Conservation (phyloP, 2,329 filamentous ascomycete genomes). For the Aureobasidium uvarum region DNA sequence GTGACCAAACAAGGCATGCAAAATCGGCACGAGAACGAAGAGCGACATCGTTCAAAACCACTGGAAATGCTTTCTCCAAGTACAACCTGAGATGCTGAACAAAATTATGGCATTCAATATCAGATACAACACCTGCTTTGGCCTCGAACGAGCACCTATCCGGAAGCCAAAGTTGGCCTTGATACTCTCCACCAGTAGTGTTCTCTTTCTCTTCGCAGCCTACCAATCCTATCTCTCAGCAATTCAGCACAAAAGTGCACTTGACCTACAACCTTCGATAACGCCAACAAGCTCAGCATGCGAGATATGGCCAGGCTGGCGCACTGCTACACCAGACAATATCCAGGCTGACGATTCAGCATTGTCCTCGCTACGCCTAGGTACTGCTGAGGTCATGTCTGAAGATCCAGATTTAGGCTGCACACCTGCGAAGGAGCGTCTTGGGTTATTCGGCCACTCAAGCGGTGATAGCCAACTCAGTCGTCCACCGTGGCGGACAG, state of each 20-base stretch:
- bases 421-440: constrained; percentile 9
- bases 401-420: background rate
- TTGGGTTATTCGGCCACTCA: background rate
- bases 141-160: background rate
- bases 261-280: too few species aligned
- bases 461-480: background rate
- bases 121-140: background rate
- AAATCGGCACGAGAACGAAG: background rate
- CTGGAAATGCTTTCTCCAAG: background rate
- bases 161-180: background rate
- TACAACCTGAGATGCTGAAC: too few species aligned
- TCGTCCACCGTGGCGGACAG: background rate
- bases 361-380: background rate
- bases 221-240: background rate
- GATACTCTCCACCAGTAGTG: background rate
- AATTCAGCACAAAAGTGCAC: background rate
- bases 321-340: background rate
- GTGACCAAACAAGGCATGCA: background rate
- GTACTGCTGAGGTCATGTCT: background rate
- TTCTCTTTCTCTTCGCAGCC: background rate
- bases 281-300: background rate
- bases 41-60: background rate
- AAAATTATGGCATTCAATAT: background rate
- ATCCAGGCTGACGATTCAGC: background rate
- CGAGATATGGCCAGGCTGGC: constrained; percentile 10